phyloP scores from a whole-genome alignment of 257 asterid genomes.

The Solanum rostratum region DNA sequence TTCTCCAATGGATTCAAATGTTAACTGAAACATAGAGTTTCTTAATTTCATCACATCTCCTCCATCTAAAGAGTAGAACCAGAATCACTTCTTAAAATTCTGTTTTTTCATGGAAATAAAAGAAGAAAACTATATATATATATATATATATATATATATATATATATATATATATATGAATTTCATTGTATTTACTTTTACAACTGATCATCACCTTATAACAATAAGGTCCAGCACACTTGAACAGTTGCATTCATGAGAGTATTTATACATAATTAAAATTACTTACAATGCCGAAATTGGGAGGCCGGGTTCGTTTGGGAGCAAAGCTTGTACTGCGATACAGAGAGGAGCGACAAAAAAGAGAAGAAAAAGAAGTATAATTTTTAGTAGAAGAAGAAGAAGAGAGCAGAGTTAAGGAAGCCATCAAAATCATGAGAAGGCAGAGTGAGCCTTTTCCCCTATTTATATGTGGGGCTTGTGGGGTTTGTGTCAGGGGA shows the following conservation, averaged over 20 bases:
- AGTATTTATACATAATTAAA: background rate
- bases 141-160: no score
- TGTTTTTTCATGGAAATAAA: background rate
- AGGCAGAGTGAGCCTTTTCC: background rate
- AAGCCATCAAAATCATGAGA: constrained; percentile 23
- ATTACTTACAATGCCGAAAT: background rate
- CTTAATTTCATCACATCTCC: no score
- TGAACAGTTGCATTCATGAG: no score
- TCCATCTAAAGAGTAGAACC: background rate
- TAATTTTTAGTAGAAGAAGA: background rate
- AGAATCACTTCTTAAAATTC: background rate
- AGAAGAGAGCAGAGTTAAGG: constrained; percentile 23
- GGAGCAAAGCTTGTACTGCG: constrained; percentile 1
- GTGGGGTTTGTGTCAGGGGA: background rate
- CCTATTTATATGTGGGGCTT: background rate
- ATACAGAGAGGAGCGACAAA: constrained; percentile 11
- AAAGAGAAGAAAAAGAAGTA: constrained; percentile 18
- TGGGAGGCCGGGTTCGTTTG: background rate
- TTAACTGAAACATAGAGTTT: no score
- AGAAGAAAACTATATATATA: no score
- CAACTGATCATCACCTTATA: no score
- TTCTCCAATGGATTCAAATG: no score
- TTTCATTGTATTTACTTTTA: background rate
- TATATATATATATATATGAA: background rate
- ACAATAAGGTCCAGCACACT: no score